Evolutionary conservation across 768 basidiomycete species (phyloP).

Genomic region (Amanita brunnescens): DNA sequence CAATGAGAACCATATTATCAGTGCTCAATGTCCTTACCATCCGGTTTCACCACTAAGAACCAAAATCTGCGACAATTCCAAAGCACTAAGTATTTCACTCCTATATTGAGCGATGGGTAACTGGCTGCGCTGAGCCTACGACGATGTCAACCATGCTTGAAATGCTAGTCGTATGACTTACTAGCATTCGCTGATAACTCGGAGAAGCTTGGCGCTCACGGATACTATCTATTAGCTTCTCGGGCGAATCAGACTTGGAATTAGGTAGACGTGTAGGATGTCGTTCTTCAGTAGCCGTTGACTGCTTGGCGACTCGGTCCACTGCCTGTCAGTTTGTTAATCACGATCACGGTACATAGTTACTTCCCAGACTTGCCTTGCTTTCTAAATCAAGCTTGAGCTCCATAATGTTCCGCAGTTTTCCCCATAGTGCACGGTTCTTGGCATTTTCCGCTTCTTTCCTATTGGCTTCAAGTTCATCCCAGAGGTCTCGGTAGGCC

Average conservation of each 20-base stretch:
- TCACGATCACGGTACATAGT: not conserved
- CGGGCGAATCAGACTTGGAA: slow-evolving; percentile 23
- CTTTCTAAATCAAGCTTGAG: slow-evolving; percentile 38
- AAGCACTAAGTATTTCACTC: slow-evolving; percentile 53
- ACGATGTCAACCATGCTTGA: slow-evolving; percentile 3
- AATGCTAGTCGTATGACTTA: slow-evolving; percentile 26
- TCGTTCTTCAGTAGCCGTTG: not conserved
- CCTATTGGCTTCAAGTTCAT: slow-evolving; percentile 66
- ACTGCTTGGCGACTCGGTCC: not conserved
- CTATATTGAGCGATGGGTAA: slow-evolving; percentile 87
- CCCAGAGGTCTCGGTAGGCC: slow-evolving; percentile 85
- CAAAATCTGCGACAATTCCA: slow-evolving; percentile 74
- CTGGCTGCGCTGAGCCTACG: slow-evolving; percentile 62
- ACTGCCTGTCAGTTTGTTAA: not conserved
- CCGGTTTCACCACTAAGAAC: slow-evolving; percentile 60
- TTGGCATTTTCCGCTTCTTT: slow-evolving; percentile 50
- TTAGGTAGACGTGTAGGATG: not conserved
- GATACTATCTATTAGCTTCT: slow-evolving; percentile 53
- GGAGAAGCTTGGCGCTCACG: slow-evolving; percentile 48
- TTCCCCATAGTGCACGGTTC: slow-evolving; percentile 68
- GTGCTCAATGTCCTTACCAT: slow-evolving; percentile 21
- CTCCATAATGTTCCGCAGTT: slow-evolving; percentile 53
- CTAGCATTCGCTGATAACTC: slow-evolving; percentile 85
- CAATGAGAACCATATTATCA: not conserved
- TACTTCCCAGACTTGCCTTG: slow-evolving; percentile 27